These are phyloP conservation scores for Penicillium ochrochloron DNA, from an alignment of 495 filamentous ascomycete genomes.

Conservation along the genomic window DNA sequence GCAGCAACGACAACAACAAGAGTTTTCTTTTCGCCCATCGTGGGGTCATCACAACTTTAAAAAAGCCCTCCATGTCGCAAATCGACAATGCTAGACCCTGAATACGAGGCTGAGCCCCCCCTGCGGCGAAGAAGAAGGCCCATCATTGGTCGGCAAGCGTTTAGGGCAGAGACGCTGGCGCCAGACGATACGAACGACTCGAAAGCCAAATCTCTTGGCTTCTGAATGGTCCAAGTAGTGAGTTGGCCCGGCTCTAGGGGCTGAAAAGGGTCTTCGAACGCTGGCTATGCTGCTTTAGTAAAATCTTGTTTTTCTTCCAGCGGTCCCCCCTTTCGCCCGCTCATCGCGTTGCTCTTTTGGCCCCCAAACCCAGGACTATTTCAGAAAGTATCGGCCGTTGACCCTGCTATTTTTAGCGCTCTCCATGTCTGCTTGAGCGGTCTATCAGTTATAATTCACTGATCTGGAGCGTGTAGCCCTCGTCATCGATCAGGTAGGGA, in stretches of 20 bases:
- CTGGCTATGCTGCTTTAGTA: not conserved
- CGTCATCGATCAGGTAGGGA: not conserved
- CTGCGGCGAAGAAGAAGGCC: not conserved
- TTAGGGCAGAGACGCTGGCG: conserved; percentile 13
- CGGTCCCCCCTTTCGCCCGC: not conserved
- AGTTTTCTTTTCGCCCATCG: not conserved
- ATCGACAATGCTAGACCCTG: conserved; percentile 17
- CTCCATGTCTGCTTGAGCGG: not conserved
- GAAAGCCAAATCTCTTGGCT: not conserved
- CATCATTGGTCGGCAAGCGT: conserved; percentile 5
- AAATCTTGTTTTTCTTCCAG: not conserved
- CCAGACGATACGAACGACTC: conserved; percentile 13
- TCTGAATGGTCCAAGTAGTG: not conserved
- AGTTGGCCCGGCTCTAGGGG: not conserved
- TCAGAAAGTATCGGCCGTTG: not conserved
- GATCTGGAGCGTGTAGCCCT: not conserved
- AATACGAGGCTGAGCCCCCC: conserved; percentile 16
- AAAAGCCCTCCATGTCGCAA: not conserved
- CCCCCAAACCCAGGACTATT: not conserved
- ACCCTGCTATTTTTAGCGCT: conserved; percentile 3
- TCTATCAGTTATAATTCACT: not conserved
- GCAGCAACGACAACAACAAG: not conserved
- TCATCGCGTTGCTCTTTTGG: conserved; percentile 2
- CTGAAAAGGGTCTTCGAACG: not conserved
- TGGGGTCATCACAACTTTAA: conserved; percentile 7